Evolutionary conservation across 495 filamentous ascomycete genomes (phyloP), one percentile per base, ranked within the genome.

Genomic region (Neurospora intermedia): DNA sequence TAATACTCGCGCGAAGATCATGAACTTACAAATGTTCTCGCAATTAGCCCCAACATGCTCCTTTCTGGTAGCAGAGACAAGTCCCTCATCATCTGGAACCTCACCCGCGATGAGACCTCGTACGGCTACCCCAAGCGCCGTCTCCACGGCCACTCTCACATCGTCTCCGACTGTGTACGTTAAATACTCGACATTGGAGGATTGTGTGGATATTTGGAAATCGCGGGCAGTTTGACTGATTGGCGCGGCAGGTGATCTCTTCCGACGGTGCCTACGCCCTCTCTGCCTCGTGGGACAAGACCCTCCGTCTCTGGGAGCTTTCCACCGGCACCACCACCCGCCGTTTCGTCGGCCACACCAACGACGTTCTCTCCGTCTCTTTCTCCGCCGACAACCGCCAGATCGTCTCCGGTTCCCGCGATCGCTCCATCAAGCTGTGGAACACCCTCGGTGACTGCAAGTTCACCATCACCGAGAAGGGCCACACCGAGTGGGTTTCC

Each of bases 361-460:
- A 96, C 88, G 96, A 99, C 78, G 94, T 99, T 79, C 95, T 99
- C 82, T 98, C 96, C 84, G 96, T 99, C 82, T 98, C 94, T 78
- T 99, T 99, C 93, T 99, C 96, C 81, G 96, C 96, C 90, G 96
- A 99, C 89, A 99, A 99, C 91, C 93, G 96, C 82, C 96, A 99
- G 89, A 99, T 99, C 87, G 96, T 99, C 81, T 98, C 96, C 75
- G 96, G 94, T 74, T 98, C 96, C 66, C 93, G 96, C 81, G 96
- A 99, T 87, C 91, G 94, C 81, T 93, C 91, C 80, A 99, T 99
- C 91, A 99, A 98, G 92, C 90, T 99, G 77, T 99, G 96, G 96
- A 99, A 99, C 89, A 99, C 96, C 80, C 94, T 99, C 71, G 96
- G 96, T 84, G 96, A 99, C 89, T 99, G 96, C 93, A 99, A 99